Percentiles rank a stretch among this genome's conserved stretches.
These are phyloP conservation scores for Diaporthe aspalathi DNA, from an alignment of 2,329 filamentous ascomycete genomes.

Conservation along the genomic window DNA sequence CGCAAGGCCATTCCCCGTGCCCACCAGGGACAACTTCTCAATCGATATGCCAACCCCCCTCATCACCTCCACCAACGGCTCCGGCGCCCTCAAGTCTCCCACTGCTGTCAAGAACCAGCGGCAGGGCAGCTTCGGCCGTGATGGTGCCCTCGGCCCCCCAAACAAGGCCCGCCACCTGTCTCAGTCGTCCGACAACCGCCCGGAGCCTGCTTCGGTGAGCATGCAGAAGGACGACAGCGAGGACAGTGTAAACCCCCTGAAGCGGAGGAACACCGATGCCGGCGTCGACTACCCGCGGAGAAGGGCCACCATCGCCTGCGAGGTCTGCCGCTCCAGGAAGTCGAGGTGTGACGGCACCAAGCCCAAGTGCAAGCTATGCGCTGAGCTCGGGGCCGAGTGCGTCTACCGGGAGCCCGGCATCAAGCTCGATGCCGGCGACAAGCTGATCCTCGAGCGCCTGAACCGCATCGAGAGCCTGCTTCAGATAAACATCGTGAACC, in stretches of 20 bases:
- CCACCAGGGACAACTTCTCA: constrained; percentile 59
- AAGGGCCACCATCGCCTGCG: constrained; percentile 77
- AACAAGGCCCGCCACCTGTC: constrained; percentile 67
- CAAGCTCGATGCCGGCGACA: constrained; percentile 88
- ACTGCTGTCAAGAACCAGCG: constrained; percentile 60
- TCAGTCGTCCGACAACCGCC: constrained; percentile 63
- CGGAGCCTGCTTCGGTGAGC: constrained; percentile 57
- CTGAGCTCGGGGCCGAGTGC: constrained; percentile 78
- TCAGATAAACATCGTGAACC: constrained; percentile 72
- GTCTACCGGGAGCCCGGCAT: constrained; percentile 87
- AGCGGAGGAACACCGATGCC: constrained; percentile 71
- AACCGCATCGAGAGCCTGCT: constrained; percentile 82
- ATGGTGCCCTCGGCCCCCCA: constrained; percentile 64
- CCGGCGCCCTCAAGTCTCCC: constrained; percentile 61
- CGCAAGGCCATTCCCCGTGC: constrained; percentile 57
- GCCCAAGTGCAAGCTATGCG: constrained; percentile 86
- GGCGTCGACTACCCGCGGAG: constrained; percentile 73
- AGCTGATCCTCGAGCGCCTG: constrained; percentile 83
- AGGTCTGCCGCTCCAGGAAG: constrained; percentile 84
- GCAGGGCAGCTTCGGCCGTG: constrained; percentile 63
- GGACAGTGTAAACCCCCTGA: constrained; percentile 68
- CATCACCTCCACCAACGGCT: constrained; percentile 51
- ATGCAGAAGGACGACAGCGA: constrained; percentile 60
- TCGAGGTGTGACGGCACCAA: constrained; percentile 83
- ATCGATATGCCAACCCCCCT: constrained; percentile 62